Evolutionary conservation across 2,329 filamentous ascomycete genomes (phyloP).

Genomic region (Nakataea oryzae): DNA sequence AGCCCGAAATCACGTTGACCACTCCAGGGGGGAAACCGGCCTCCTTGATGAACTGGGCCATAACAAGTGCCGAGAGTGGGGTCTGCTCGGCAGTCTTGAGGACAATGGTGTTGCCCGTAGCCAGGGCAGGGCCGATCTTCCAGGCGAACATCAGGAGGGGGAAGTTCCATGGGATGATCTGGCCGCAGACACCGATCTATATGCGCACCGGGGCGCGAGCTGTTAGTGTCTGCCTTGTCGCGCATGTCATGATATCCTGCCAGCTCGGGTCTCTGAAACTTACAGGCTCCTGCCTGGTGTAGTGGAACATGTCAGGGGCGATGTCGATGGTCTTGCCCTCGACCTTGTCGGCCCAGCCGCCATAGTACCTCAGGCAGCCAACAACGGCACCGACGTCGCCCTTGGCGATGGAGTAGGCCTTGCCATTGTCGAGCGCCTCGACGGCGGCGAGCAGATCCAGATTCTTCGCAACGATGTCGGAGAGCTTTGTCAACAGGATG

Average conservation of each 20-base stretch:
- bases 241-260: not conserved
- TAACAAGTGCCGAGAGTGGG: conserved; percentile 57
- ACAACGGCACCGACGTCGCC: conserved; percentile 61
- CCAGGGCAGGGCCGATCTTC: conserved; percentile 71
- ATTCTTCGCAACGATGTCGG: conserved; percentile 73
- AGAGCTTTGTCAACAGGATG: conserved; percentile 62
- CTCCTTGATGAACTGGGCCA: conserved; percentile 57
- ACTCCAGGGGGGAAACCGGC: conserved; percentile 72
- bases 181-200: conserved; percentile 66
- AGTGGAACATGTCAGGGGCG: conserved; percentile 68
- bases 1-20: conserved; percentile 67
- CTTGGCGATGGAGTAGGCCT: conserved; percentile 66
- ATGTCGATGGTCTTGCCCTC: conserved; percentile 80
- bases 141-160: conserved; percentile 71
- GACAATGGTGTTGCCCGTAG: conserved; percentile 62
- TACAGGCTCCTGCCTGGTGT: conserved; percentile 68
- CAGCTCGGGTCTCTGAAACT: conserved; percentile 12
- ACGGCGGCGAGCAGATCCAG: conserved; percentile 65
- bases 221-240: not conserved
- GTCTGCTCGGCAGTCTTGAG: conserved; percentile 72
- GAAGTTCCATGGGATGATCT: conserved; percentile 89
- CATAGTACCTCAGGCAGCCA: conserved; percentile 74
- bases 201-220: too few relatives aligned
- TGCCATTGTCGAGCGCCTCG: conserved; percentile 83
- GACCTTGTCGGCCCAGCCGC: conserved; percentile 87